Conservation (phyloP, 1,284 basidiomycete species). For the Puccinia novopanici region DNA sequence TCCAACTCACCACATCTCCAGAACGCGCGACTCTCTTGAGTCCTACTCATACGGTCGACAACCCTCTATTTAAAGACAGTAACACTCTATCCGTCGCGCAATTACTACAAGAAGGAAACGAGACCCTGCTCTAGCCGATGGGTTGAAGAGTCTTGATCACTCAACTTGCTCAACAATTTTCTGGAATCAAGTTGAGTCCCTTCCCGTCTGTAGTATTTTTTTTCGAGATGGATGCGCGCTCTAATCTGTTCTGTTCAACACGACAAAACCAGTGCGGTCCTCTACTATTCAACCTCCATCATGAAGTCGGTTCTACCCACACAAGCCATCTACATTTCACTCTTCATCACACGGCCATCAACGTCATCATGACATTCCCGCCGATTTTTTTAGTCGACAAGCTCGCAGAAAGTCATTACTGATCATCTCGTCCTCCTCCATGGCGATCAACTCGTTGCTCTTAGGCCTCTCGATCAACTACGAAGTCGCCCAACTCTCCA, state of each 20-base stretch:
- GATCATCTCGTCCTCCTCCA: constrained; percentile 63
- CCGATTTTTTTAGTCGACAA: constrained; percentile 80
- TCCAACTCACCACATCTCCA: too few species aligned
- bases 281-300: constrained; percentile 87
- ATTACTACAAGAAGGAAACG: constrained; percentile 11
- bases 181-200: constrained; percentile 49
- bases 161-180: constrained; percentile 50
- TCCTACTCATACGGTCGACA: too few species aligned
- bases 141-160: constrained; percentile 37
- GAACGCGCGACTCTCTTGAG: constrained; percentile 25
- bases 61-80: too few species aligned
- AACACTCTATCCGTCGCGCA: background rate
- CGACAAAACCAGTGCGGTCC: constrained; percentile 64
- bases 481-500: constrained; percentile 68
- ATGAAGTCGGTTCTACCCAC: constrained; percentile 75
- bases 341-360: constrained; percentile 69
- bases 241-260: background rate
- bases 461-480: constrained; percentile 74
- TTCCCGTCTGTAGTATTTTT: too few species aligned
- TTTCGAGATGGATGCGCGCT: too few species aligned
- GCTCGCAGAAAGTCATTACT: constrained; percentile 60
- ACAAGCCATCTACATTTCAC: constrained; percentile 73
- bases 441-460: constrained; percentile 68
- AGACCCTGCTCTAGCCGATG: constrained; percentile 33
- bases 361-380: constrained; percentile 75